Base-by-base conservation (phyloP, 495 filamentous ascomycete genomes). In the Rostrohypoxylon terebratum region DNA sequence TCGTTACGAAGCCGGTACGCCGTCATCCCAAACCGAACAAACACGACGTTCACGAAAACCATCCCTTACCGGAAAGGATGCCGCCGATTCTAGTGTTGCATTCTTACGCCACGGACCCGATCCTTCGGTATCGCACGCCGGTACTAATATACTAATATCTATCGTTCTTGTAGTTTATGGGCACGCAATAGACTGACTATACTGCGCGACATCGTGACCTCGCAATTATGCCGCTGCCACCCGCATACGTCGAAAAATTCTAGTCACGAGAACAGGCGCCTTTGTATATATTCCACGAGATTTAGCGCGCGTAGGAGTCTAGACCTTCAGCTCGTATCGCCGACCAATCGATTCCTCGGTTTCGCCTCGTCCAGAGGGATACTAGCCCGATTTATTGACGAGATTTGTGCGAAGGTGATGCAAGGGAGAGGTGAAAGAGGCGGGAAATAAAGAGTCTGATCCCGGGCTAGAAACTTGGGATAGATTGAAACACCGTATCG, bases 11-110 rank as follows among this genome's bases (percentile, higher is more conserved):
- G 42, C 16, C 51, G 44, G 66, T 38, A n/a, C 21, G 59, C 8
- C 45, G 18, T 28, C 18, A 21, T 13, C 42, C 45, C 47, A 31
- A 42, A 13, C 38, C 38, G 44, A 14, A 16, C 21, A 4, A 51
- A 58, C 42, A 57, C 38, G 38, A 38, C n/a, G 59, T 44, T 51
- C 50, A 44, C 51, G 42, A 62, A n/a, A 18, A 11, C 4, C 58
- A 63, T 67, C 58, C 69, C 63, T 71, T 66, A 10, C 69, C 28
- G 10, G 25, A 21, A 28, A 48, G n/a, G 38, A 60, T 28, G 61
- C 1, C 34, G 23, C 28, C 45, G 61, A 21, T 47, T 25, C 31
- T 25, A 45, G 50, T 13, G 18, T 13, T 23, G n/a, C 54, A 65
- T 59, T 50, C 60, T 54, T 60, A 36, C 21, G 38, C 36, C 45